Conservation (phyloP, 768 basidiomycete species). For the Kwoniella shandongensis region DNA sequence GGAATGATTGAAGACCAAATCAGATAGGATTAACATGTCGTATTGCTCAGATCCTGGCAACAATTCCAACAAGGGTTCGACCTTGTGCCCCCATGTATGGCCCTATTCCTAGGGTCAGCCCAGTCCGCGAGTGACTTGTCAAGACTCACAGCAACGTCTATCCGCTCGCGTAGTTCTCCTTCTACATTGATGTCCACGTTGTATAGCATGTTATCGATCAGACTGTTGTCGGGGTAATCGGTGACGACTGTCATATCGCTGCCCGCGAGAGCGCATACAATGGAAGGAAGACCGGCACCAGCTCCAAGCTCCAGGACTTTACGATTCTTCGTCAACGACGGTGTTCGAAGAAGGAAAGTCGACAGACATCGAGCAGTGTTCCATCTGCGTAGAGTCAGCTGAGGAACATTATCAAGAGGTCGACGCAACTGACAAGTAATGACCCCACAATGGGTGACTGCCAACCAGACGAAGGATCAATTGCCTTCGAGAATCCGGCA, state of each 20-base stretch:
- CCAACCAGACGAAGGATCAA: constrained; percentile 45
- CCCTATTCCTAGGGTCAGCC: constrained; percentile 28
- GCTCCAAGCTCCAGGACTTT: constrained; percentile 86
- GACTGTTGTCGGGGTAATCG: constrained; percentile 80
- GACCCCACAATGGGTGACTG: constrained; percentile 50
- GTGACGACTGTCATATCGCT: constrained; percentile 77
- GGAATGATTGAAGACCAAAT: constrained; percentile 92
- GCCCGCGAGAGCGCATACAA: constrained; percentile 70
- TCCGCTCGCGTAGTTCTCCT: constrained; percentile 8
- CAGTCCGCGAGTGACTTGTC: background rate
- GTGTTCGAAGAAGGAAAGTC: constrained; percentile 42
- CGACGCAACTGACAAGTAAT: constrained; percentile 37
- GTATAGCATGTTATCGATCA: constrained; percentile 71
- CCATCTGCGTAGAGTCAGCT: constrained; percentile 33
- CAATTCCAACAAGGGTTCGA: constrained; percentile 27
- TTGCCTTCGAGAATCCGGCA: constrained; percentile 12
- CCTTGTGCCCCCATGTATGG: constrained; percentile 48
- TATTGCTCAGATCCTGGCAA: constrained; percentile 55
- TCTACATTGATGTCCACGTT: constrained; percentile 66
- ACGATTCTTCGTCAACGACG: constrained; percentile 48
- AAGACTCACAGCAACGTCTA: constrained; percentile 50
- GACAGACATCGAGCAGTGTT: constrained; percentile 39
- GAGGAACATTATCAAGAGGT: constrained; percentile 1
- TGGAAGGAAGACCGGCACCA: constrained; percentile 82
- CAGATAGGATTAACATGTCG: constrained; percentile 82